phyloP scores from a whole-genome alignment of 2,329 filamentous ascomycete genomes.

The Phialophora expanda region DNA sequence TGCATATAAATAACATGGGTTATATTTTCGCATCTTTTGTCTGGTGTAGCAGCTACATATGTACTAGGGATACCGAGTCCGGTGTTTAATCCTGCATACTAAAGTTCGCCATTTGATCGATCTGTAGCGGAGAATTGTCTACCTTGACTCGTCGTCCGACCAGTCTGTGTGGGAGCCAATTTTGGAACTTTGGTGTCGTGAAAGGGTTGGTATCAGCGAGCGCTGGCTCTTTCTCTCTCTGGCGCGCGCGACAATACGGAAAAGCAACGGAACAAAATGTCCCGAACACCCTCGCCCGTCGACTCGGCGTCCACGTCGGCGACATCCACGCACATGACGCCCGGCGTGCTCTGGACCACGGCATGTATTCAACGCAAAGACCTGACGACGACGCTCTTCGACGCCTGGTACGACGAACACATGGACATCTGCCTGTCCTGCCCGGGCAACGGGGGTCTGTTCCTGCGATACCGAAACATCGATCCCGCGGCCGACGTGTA shows the following conservation, averaged over 20 bases:
- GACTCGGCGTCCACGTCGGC: constrained; percentile 53
- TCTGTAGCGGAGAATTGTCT: too few relatives aligned
- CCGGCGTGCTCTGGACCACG: constrained; percentile 28
- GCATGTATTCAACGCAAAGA: constrained; percentile 25
- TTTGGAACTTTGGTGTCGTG: too few relatives aligned
- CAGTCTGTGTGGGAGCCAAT: too few relatives aligned
- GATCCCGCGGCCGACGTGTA: constrained; percentile 5
- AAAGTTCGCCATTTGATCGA: too few relatives aligned
- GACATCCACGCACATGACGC: constrained; percentile 47
- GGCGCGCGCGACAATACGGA: neutral
- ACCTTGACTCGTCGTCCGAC: too few relatives aligned
- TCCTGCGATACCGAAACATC: constrained; percentile 30
- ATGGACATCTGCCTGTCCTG: constrained; percentile 23
- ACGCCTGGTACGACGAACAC: constrained; percentile 32
- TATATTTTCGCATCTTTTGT: too few relatives aligned
- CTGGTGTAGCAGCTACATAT: too few relatives aligned
- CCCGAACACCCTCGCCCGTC: constrained; percentile 46
- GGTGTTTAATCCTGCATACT: too few relatives aligned
- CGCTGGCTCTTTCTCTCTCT: too few relatives aligned
- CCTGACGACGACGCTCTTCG: constrained; percentile 16
- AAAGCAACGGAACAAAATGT: neutral
- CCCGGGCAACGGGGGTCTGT: constrained; percentile 29
- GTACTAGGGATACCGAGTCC: too few relatives aligned
- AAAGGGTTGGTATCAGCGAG: too few relatives aligned
- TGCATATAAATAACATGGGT: neutral